Evolutionary conservation across 768 basidiomycete genomes (phyloP), one percentile per base, ranked within the genome.

Genomic region (Rhodotorula paludigena): DNA sequence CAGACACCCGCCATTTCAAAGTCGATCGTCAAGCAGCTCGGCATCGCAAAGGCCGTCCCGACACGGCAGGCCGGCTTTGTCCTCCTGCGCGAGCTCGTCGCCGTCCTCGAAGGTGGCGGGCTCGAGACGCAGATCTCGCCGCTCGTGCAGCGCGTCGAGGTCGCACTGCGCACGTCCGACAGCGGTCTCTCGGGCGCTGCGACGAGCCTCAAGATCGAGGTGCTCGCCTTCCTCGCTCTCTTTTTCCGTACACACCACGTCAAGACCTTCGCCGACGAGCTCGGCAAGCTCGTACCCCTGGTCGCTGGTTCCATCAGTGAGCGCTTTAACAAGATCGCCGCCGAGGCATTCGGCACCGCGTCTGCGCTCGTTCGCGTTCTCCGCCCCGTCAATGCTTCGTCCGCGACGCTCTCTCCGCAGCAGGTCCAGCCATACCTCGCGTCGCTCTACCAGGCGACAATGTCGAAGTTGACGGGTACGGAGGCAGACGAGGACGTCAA

Each of bases 401-500:
- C 74, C 3, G 55, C 69, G 5, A 28, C 60, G 45, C 35, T 60
- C 73, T 10, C 75, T 73, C 47, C 77, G 73, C 16, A 68, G 18
- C 71, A 77, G 63, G 62, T 57, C 16, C 52, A 53, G 52, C 47
- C 60, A 76, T 81, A 62, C 80, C 78, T 85, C 9, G 85, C 89
- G 61, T 75, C 80, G 16, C 81, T 96, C 7, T 96, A 93, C 77
- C 80, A 84, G 14, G 86, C 90, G 69, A 87, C 90, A 16, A 80
- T 89, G 7, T 77, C 80, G 30, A 83, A 90, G 58, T 79, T 99
- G 44, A 83, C 81, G 57, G 87, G 84, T 53, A 85, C 89, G 67
- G 89, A 93, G 72, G 93, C 93, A 2, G 94, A 98, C 77, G 86
- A 89, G 7, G 93, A 96, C 70, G 90, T 98, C 30, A 85, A 92